Percentiles rank a stretch among this genome's conserved stretches.
Evolutionary conservation across 768 basidiomycete species (phyloP).

Genomic region (Leucosporidium creatinivorum): DNA sequence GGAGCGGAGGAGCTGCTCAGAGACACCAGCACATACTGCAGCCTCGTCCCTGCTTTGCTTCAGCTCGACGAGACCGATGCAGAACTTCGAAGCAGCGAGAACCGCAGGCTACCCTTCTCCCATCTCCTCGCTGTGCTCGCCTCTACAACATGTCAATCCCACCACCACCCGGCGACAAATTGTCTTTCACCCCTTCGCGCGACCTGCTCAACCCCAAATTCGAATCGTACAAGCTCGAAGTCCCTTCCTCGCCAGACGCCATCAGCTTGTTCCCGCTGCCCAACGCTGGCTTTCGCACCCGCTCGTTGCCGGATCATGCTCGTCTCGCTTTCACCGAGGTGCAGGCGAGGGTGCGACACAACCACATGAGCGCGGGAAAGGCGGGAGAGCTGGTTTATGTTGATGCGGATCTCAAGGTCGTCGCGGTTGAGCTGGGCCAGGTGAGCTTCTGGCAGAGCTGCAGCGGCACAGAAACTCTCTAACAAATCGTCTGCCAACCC

Average conservation of each 20-base stretch:
- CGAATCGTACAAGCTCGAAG: slow-evolving; percentile 33
- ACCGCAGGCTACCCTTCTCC: too few species aligned
- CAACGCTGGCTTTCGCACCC: background rate
- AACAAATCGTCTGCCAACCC: too few species aligned
- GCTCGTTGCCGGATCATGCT: slow-evolving; percentile 2
- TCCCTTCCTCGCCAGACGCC: slow-evolving; percentile 1
- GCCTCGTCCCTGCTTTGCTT: too few species aligned
- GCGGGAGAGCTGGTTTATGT: slow-evolving; percentile 22
- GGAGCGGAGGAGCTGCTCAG: too few species aligned
- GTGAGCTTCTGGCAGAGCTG: background rate
- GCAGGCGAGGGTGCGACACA: slow-evolving; percentile 24
- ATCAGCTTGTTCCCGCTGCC: background rate
- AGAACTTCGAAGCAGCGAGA: too few species aligned
- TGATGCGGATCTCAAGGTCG: slow-evolving; percentile 17
- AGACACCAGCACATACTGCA: too few species aligned
- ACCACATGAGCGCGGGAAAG: slow-evolving; percentile 21
- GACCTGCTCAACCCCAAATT: slow-evolving; percentile 30
- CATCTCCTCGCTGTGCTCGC: too few species aligned
- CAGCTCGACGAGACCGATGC: too few species aligned
- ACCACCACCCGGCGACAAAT: background rate
- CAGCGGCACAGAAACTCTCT: background rate
- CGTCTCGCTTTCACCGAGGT: slow-evolving; percentile 28
- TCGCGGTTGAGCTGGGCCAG: slow-evolving; percentile 13
- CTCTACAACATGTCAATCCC: too few species aligned
- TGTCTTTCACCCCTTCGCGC: slow-evolving; percentile 19